Conservation (phyloP, 1,284 basidiomycete genomes). For the Marasmius sp. region DNA sequence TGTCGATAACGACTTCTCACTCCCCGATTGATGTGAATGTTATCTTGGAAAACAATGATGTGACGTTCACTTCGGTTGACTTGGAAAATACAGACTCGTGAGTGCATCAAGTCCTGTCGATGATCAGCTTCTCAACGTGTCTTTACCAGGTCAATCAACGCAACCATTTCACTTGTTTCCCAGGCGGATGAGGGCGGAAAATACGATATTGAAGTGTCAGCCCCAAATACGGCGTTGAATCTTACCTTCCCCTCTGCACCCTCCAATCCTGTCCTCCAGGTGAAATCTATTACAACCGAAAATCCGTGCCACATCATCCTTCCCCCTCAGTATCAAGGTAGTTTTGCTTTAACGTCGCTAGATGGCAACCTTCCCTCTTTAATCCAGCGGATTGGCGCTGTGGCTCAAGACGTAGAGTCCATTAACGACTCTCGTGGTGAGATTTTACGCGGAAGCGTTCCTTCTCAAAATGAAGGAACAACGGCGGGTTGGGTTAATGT, state of each 20-base stretch:
- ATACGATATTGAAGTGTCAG: background rate
- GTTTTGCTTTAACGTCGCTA: background rate
- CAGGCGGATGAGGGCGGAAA: background rate
- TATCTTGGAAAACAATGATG: background rate
- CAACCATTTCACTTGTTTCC: background rate
- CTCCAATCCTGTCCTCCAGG: background rate
- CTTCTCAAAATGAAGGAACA: background rate
- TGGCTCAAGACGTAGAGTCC: background rate
- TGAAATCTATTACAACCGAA: background rate
- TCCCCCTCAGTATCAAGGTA: background rate
- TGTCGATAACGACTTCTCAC: background rate
- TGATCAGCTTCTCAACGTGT: background rate
- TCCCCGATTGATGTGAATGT: background rate
- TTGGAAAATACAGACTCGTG: background rate
- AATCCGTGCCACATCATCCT: background rate
- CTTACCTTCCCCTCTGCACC: background rate
- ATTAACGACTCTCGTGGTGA: background rate
- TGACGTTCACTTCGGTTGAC: background rate
- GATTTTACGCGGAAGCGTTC: background rate
- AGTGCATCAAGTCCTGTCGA: background rate
- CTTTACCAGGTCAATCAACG: background rate
- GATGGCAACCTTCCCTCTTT: background rate
- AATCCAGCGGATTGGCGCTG: background rate
- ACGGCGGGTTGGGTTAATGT: background rate
- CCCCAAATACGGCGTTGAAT: background rate